Base-by-base conservation (phyloP, 108 stramenopile genomes). In the Phaeodactylum tricornutum region DNA sequence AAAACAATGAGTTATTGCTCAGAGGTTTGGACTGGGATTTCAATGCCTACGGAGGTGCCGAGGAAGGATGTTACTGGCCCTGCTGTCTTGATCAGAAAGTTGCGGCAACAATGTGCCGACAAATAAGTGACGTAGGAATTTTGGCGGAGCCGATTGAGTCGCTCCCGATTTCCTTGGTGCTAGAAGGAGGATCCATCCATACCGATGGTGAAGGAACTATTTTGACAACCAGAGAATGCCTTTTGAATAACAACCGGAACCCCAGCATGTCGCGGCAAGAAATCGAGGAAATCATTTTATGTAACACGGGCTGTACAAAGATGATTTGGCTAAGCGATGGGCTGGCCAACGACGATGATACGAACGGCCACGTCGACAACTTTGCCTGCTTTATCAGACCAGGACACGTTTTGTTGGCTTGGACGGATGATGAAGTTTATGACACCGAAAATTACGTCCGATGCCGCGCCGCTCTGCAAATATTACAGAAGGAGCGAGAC, bases 291-390 rank as follows among this genome's bases (percentile, higher is more conserved):
- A 20, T 52, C 14, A 34, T 87, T 16, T 26, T 51, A 24, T 21
- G 55, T 16, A 26, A 63, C 12, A 45, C 84, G 23, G 77, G 77
- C 11, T 66, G 62, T 22, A 21, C 34, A 7, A 72, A 63, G 43
- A 63, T 84, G n/a, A 43, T 81, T 47, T 87, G 86, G 86, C 59
- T 87, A 3, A 70, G 69, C 6, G 2, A 60, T 21, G 86, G 86
- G 15, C 27, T 81, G 20, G 55, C 40, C 43, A 57, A 37, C 3
- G 86, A 87, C 43, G 57, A 64, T 22, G 86, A 87, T 45, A 87
- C 82, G 23, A 75, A 88, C 55, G 86, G 86, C 0, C 86, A 84
- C 59, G 59, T 81, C 3, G 86, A 88, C 42, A 88, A 84, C 42
- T 64, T 84, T 42, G 68, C 68, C 3, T 74, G 72, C 39, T 88